These are phyloP conservation scores for Phalaenopsis equestris DNA, from an alignment of 106 monocot species.

Conservation along the genomic window DNA sequence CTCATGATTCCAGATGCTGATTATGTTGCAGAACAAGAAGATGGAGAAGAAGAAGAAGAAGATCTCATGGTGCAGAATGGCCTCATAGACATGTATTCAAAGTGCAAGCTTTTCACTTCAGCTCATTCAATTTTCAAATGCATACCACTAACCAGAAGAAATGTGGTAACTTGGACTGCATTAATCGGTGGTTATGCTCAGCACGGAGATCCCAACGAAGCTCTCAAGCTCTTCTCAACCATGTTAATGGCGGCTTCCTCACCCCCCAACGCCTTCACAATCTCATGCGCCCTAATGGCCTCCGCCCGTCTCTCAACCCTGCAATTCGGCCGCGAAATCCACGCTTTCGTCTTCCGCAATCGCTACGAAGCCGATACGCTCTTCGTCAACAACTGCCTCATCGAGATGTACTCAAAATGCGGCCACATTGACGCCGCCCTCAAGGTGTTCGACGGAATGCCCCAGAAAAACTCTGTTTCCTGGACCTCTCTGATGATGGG, in stretches of 20 bases:
- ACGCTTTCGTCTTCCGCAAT: conserved; percentile 47
- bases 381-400: conserved; percentile 62
- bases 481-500: conserved; percentile 82
- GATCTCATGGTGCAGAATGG: conserved; percentile 78
- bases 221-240: conserved; percentile 49
- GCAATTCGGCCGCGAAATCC: conserved; percentile 56
- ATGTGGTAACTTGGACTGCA: conserved; percentile 84
- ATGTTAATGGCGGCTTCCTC: conserved; percentile 29
- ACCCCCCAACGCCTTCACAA: conserved; percentile 58
- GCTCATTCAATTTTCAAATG: conserved; percentile 40
- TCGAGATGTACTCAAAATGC: conserved; percentile 86
- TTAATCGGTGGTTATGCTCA: conserved; percentile 87
- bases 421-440: conserved; percentile 52
- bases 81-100: conserved; percentile 80
- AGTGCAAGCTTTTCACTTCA: conserved; percentile 45
- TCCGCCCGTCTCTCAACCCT: conserved; percentile 46
- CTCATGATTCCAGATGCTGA: conserved; percentile 24
- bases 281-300: conserved; percentile 75
- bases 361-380: conserved; percentile 18
- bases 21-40: conserved; percentile 12
- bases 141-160: conserved; percentile 30
- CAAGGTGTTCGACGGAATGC: conserved; percentile 48
- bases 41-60: conserved; percentile 25
- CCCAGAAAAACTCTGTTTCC: conserved; percentile 45
- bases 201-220: conserved; percentile 71